Evolutionary conservation across 2,329 filamentous ascomycete species (phyloP).

Genomic region (Fusarium irregulare): DNA sequence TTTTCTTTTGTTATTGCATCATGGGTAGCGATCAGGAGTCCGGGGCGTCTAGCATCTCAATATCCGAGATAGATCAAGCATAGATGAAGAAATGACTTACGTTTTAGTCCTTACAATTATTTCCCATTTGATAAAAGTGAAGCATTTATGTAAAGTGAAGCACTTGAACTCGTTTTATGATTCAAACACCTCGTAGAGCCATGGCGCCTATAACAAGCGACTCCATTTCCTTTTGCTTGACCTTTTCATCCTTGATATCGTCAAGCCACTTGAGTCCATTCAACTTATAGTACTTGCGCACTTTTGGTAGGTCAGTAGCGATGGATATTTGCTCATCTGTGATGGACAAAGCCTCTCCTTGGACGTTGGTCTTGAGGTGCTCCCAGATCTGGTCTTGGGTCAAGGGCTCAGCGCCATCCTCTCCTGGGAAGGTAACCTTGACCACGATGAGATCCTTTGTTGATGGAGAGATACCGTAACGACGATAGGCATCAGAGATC

Average conservation of each 20-base stretch:
- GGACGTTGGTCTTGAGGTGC: slow-evolving; percentile 71
- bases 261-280: slow-evolving; percentile 68
- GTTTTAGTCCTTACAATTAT: slow-evolving; percentile 29
- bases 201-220: slow-evolving; percentile 78
- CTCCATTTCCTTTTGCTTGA: slow-evolving; percentile 70
- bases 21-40: slow-evolving; percentile 48
- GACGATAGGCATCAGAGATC: slow-evolving; percentile 92
- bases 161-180: not conserved
- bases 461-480: slow-evolving; percentile 80
- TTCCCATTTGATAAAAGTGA: not conserved
- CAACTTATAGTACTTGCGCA: slow-evolving; percentile 90
- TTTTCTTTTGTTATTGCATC: slow-evolving; percentile 42
- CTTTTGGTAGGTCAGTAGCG: slow-evolving; percentile 72
- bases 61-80: slow-evolving; percentile 42
- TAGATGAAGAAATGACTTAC: slow-evolving; percentile 48
- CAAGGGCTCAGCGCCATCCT: slow-evolving; percentile 54
- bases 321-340: slow-evolving; percentile 70
- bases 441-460: slow-evolving; percentile 81
- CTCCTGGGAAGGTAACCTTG: slow-evolving; percentile 73
- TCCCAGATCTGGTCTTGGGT: slow-evolving; percentile 61
- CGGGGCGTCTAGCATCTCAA: slow-evolving; percentile 42
- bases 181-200: slow-evolving; percentile 64
- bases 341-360: slow-evolving; percentile 70
- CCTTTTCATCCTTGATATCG: slow-evolving; percentile 55
- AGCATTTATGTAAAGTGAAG: not conserved